Percentiles rank a stretch among this genome's conserved stretches.
phyloP scores from a whole-genome alignment of 2,329 filamentous ascomycete species.

The Paraphaeosphaeria sporulosa region DNA sequence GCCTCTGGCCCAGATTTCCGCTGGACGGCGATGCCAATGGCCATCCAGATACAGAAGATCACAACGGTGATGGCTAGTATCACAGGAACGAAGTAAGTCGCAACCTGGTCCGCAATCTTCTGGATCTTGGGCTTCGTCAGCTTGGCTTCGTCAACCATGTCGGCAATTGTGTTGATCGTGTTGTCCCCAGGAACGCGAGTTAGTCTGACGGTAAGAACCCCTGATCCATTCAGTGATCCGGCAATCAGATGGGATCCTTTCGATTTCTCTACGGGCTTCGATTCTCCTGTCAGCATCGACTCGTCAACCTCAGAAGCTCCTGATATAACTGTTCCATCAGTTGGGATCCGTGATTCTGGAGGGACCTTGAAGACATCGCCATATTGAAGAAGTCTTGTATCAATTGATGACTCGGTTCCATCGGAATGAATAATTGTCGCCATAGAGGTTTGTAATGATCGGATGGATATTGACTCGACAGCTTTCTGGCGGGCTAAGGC shows the following conservation, averaged over 20 bases:
- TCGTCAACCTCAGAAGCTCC: conserved; percentile 75
- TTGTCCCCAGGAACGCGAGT: conserved; percentile 72
- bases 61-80: conserved; percentile 65
- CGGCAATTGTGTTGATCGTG: conserved; percentile 73
- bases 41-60: conserved; percentile 71
- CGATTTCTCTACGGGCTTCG: conserved; percentile 65
- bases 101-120: conserved; percentile 71
- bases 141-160: conserved; percentile 75
- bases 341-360: conserved; percentile 68
- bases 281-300: conserved; percentile 80
- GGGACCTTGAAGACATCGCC: conserved; percentile 71
- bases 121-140: conserved; percentile 73
- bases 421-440: conserved; percentile 61
- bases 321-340: conserved; percentile 71
- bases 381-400: conserved; percentile 72
- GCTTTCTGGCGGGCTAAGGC: conserved; percentile 59
- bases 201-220: conserved; percentile 59
- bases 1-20: conserved; percentile 55
- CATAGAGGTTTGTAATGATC: conserved; percentile 64
- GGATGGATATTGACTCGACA: conserved; percentile 59
- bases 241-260: conserved; percentile 66
- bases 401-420: conserved; percentile 61
- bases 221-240: conserved; percentile 66
- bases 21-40: conserved; percentile 58
- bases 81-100: conserved; percentile 73